Base-by-base conservation (phyloP, 768 basidiomycete genomes). In the Mycena galericulata region DNA sequence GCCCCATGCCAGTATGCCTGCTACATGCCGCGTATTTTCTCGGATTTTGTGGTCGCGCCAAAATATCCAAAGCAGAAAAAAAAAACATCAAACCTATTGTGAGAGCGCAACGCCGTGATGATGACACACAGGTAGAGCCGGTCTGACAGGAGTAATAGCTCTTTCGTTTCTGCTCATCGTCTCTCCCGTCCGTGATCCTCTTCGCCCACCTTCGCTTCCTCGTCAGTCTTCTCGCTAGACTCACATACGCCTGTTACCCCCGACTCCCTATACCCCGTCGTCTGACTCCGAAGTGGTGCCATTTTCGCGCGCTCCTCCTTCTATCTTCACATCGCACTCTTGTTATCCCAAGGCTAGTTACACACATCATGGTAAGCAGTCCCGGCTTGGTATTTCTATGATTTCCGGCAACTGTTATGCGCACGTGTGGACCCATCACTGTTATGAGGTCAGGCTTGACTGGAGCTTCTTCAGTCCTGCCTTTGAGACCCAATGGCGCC, bases 401-500 rank as follows among this genome's bases (percentile, higher is more conserved):
- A 46, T 45, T 46, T 43, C 49, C 45, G 51, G 49, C 34, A 38
- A 29, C 24, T 18, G 14, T n/a, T n/a, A n/a, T n/a, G 34, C 41
- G 57, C 67, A 68, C 66, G 70, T 68, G 67, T 55, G 56, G 61
- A 17, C 41, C 53, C 63, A 62, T 68, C 66, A 71, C 20, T 62
- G 41, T 65, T 61, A 72, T 75, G 72, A 76, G 72, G 73, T 76
- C 73, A 74, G 71, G 61, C 60, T 71, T 73, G 63, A 30, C 70
- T 68, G 62, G 69, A 66, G 65, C 65, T 61, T 72, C 65, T 72
- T 64, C 67, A 60, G 70, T 62, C 68, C 49, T 70, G 62, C 55
- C 53, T 59, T 65, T 71, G 62, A 60, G 27, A 43, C 77, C 77
- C 71, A 81, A 87, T 89, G 87, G 79, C 82, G 67, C 84, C 81